A percentile compares a stretch with the other conserved stretches of the same genome.
Evolutionary conservation across 768 basidiomycete genomes (phyloP).

Genomic region (Podaxis pistillaris): DNA sequence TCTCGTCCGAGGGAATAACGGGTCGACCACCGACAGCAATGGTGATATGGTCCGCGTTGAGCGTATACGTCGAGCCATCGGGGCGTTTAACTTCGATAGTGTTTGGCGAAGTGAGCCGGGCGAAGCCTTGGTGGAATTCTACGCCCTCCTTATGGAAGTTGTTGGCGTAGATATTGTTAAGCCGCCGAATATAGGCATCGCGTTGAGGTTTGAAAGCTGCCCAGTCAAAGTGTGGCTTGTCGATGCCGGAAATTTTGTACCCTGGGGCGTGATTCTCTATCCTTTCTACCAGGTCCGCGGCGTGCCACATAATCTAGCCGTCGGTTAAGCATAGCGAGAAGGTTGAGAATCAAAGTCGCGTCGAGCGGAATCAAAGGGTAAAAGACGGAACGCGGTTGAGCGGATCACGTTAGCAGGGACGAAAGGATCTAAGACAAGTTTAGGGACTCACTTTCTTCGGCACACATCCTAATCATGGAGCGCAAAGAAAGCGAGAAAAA

Average conservation of each 20-base stretch:
- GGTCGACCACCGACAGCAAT: conserved; percentile 89
- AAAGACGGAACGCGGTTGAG: conserved; percentile 1
- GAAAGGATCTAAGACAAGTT: neutral
- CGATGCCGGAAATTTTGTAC: conserved; percentile 67
- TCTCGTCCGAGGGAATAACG: conserved; percentile 69
- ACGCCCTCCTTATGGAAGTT: conserved; percentile 89
- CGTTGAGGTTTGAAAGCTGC: conserved; percentile 87
- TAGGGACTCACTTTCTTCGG: conserved; percentile 79
- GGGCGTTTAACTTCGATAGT: conserved; percentile 70
- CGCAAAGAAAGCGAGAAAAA: neutral
- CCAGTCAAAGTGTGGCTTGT: conserved; percentile 80
- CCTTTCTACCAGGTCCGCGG: conserved; percentile 86
- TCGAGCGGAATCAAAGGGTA: neutral
- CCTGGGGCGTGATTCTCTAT: conserved; percentile 70
- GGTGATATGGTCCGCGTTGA: conserved; percentile 76
- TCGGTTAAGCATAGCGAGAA: neutral
- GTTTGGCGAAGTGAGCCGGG: conserved; percentile 64
- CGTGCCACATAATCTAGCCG: conserved; percentile 94
- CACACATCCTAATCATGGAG: conserved; percentile 69
- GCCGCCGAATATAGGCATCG: conserved; percentile 87
- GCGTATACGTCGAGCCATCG: conserved; percentile 67
- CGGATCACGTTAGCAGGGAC: conserved; percentile 1
- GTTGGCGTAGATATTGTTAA: conserved; percentile 89
- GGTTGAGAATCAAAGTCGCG: neutral
- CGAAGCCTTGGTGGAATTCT: conserved; percentile 81